Evolutionary conservation across 164 flowering plant genomes (phyloP), one percentile per base, ranked within the genome.

Genomic region (Magnolia kwangsiensis): DNA sequence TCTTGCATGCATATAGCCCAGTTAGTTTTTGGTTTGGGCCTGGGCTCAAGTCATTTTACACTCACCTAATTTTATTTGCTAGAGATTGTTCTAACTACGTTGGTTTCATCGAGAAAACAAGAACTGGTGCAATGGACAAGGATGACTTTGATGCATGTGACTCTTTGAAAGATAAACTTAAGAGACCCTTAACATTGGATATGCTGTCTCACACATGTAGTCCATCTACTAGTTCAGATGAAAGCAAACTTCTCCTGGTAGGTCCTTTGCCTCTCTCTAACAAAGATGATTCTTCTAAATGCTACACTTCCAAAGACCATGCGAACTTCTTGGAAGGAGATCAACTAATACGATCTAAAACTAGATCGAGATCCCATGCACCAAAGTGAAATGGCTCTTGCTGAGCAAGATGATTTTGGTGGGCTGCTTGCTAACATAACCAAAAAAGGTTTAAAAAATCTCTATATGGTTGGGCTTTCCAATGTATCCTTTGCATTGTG

Each of bases 331-430:
- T 76, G 9, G 61, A 7, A 73, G 82, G 71, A 8, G 76, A 63
- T 77, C 81, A 94, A 66, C 77, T 89, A 75, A 88, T 94, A n/a
- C n/a, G n/a, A n/a, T 77, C 81, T 89, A 76, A 92, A 90, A 74
- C 77, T 93, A 72, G 85, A 85, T 72, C 83, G 84, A 67, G 99
- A 96, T 69, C 99, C 99, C 75, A 76, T 94, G 74, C 94, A 96
- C 85, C 97, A 94, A 88, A 98, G 98, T 27, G 29, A 27, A 27
- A 27, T 27, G 29, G 29, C 29, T 27, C 29, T 27, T 27, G 29
- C 1, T 27, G 85, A 89, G 77, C 93, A 87, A 85, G 90, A 87
- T 74, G 91, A 89, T 75, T 83, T 82, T 78, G 84, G 80, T 68
- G 50, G 24, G 29, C 18, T 45, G 69, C 72, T 27, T 27, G 1